Percentiles rank a stretch among this genome's conserved stretches.
These are phyloP conservation scores for Tremella mesenterica DNA, from an alignment of 768 basidiomycete species.

Conservation along the genomic window DNA sequence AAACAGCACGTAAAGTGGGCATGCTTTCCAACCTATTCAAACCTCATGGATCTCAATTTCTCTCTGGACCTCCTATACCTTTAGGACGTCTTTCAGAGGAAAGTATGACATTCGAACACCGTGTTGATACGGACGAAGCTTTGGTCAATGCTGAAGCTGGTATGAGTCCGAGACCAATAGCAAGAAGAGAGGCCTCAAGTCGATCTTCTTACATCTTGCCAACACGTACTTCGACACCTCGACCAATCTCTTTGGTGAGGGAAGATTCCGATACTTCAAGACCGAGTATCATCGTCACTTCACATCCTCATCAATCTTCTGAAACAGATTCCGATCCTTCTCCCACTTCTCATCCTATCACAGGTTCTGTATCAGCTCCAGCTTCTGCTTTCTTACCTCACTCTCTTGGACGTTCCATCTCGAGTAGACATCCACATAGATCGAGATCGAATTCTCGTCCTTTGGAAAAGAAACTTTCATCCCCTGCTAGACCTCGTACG, in stretches of 20 bases:
- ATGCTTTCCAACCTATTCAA: neutral
- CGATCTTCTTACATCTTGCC: neutral
- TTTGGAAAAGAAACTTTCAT: neutral
- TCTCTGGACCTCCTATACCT: neutral
- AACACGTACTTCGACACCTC: neutral
- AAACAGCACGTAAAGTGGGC: constrained; percentile 3
- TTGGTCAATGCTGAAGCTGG: neutral
- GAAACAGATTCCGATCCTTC: too few relatives aligned
- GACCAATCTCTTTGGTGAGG: neutral
- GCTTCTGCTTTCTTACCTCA: neutral
- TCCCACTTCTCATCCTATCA: neutral
- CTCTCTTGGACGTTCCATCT: constrained; percentile 15
- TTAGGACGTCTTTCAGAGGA: neutral
- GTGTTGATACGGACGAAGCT: neutral
- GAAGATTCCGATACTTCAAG: too few relatives aligned
- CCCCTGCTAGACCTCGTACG: neutral
- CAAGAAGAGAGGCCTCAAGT: neutral
- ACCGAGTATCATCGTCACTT: neutral
- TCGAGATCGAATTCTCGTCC: neutral
- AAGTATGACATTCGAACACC: neutral
- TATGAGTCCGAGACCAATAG: neutral
- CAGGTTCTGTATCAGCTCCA: neutral
- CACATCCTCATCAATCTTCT: neutral
- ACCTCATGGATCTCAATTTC: constrained; percentile 5
- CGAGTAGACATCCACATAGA: constrained; percentile 12